phyloP scores from a whole-genome alignment of 2,329 filamentous ascomycete genomes.

The Aspergillus viridinutans region DNA sequence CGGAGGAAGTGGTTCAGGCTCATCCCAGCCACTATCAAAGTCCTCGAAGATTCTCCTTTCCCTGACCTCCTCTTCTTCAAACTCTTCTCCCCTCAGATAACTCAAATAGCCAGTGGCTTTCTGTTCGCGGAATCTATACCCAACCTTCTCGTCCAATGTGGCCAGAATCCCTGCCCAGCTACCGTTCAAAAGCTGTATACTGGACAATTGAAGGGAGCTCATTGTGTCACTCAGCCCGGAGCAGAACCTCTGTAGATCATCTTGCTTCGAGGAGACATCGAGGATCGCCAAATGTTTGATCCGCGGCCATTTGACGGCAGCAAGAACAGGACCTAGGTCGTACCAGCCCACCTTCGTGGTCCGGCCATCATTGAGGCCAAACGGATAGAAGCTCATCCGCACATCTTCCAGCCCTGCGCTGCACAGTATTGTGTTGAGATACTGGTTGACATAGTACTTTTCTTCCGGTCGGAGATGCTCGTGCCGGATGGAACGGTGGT shows the following conservation, averaged over 20 bases:
- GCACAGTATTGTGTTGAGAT: neutral
- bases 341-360: neutral
- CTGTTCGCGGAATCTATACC: too few relatives aligned
- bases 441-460: neutral
- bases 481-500: neutral
- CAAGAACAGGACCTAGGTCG: neutral
- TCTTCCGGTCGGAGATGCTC: neutral
- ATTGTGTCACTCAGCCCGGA: neutral
- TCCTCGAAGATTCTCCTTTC: too few relatives aligned
- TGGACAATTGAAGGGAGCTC: neutral
- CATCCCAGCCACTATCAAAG: too few relatives aligned
- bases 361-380: neutral
- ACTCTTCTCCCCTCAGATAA: neutral
- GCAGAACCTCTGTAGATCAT: neutral
- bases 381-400: neutral
- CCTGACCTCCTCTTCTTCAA: neutral
- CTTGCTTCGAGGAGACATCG: neutral
- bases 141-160: neutral
- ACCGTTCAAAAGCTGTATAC: neutral
- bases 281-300: neutral
- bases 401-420: neutral
- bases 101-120: neutral
- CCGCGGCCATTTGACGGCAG: neutral
- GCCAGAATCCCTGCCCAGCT: neutral
- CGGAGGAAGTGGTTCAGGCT: neutral